A percentile compares a stretch with the other conserved stretches of the same genome.
These are phyloP conservation scores for Plasmopara viticola DNA, from an alignment of 352 stramenopile species.

Conservation along the genomic window DNA sequence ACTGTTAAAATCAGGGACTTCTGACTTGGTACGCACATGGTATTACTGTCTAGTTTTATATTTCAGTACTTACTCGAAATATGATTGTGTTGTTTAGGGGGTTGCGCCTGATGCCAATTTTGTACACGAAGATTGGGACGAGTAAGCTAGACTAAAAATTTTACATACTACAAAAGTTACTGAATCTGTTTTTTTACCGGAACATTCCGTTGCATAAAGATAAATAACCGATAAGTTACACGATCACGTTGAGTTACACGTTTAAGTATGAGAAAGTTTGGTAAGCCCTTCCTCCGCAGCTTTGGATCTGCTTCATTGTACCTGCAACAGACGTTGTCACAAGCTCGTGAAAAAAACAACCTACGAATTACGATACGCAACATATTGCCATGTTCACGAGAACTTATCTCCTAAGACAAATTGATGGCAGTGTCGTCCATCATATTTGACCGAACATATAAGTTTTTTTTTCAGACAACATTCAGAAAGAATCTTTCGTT, in stretches of 20 bases:
- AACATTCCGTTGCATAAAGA: slow-evolving; percentile 45
- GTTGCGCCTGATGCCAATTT: slow-evolving; percentile 66
- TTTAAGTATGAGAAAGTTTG: no score
- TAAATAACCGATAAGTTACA: slow-evolving; percentile 49
- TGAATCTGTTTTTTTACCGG: slow-evolving; percentile 22
- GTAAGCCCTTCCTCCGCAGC: slow-evolving; percentile 50
- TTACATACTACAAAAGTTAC: slow-evolving; percentile 4
- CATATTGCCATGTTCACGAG: no score
- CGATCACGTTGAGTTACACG: slow-evolving; percentile 25
- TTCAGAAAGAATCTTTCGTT: no score
- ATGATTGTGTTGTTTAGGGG: slow-evolving; percentile 11
- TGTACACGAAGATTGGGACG: slow-evolving; percentile 61
- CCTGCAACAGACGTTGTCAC: slow-evolving; percentile 70
- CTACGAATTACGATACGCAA: no score
- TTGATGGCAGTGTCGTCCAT: no score
- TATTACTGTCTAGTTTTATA: not conserved
- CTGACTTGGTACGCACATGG: slow-evolving; percentile 29
- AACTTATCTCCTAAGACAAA: no score
- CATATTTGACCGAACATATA: no score
- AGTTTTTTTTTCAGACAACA: no score
- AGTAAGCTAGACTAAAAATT: slow-evolving; percentile 20
- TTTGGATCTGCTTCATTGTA: slow-evolving; percentile 90
- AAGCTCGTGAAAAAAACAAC: no score
- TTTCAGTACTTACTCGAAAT: not conserved
- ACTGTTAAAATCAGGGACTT: slow-evolving; percentile 8